These are phyloP conservation scores for Alternaria rosae DNA, from an alignment of 2,329 filamentous ascomycete species.

Conservation along the genomic window DNA sequence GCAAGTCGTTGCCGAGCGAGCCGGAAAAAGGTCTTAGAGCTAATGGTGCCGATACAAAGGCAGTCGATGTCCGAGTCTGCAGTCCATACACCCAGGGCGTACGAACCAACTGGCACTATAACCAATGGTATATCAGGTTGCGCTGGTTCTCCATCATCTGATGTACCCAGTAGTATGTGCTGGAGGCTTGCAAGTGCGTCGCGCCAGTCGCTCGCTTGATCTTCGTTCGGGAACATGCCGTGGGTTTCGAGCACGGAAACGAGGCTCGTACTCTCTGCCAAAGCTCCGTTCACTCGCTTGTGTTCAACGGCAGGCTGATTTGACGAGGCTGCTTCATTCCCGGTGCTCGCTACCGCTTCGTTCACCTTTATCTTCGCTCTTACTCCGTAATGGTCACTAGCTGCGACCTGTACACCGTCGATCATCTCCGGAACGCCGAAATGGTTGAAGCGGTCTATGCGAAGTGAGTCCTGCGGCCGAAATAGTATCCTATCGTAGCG, in stretches of 20 bases:
- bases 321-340: conserved; percentile 6
- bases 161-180: conserved; percentile 50
- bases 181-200: conserved; percentile 58
- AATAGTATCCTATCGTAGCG: conserved; percentile 71
- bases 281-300: conserved; percentile 13
- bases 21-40: conserved; percentile 67
- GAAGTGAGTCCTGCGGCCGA: conserved; percentile 52
- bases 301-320: conserved; percentile 17
- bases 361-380: conserved; percentile 42
- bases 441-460: conserved; percentile 61
- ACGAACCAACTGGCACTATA: conserved; percentile 70
- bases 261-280: conserved; percentile 21
- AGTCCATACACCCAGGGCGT: conserved; percentile 69
- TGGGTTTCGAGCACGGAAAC: conserved; percentile 20
- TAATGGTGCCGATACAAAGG: conserved; percentile 69
- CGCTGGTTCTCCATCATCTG: conserved; percentile 9
- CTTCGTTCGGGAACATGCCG: conserved; percentile 56
- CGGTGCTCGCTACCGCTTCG: background rate
- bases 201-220: conserved; percentile 54
- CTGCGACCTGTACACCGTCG: conserved; percentile 24
- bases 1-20: conserved; percentile 64
- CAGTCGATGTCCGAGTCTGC: conserved; percentile 69
- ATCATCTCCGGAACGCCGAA: conserved; percentile 60
- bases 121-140: conserved; percentile 53
- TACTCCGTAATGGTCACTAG: conserved; percentile 65